A percentile compares a stretch with the other conserved stretches of the same genome.
phyloP scores from a whole-genome alignment of 208 protist genomes.

The Leishmania aethiopica region DNA sequence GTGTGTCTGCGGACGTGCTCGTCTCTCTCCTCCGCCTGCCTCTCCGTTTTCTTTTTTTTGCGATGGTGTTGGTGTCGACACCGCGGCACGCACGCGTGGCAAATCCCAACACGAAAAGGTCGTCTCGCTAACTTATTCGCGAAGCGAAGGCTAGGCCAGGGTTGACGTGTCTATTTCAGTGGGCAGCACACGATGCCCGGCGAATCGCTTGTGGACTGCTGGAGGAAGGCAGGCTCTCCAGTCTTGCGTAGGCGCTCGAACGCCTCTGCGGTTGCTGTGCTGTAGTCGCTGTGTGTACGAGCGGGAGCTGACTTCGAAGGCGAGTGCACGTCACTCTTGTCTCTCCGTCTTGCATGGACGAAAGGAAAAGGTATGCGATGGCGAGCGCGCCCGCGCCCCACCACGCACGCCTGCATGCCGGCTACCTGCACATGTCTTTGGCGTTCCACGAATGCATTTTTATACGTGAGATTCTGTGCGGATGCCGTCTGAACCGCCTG shows the following conservation, averaged over 20 bases:
- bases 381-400: not conserved
- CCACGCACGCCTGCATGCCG: not conserved
- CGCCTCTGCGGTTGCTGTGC: not conserved
- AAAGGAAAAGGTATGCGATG: not conserved
- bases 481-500: not conserved
- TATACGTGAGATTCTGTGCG: not conserved
- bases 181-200: not conserved
- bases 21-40: not conserved
- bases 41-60: not conserved
- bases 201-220: not conserved
- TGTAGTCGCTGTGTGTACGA: not conserved
- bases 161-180: not conserved
- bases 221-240: not conserved
- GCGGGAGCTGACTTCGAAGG: not conserved
- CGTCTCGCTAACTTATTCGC: not conserved
- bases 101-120: too few relatives aligned
- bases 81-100: too few relatives aligned
- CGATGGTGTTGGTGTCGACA: not conserved
- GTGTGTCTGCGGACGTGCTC: not conserved
- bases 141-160: not conserved
- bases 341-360: not conserved
- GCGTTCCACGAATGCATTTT: not conserved
- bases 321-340: too few relatives aligned
- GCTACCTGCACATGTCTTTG: not conserved
- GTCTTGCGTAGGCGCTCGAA: not conserved